Evolutionary conservation across 2,329 filamentous ascomycete species (phyloP).

Genomic region (Lasiodiplodia hormozganensis): DNA sequence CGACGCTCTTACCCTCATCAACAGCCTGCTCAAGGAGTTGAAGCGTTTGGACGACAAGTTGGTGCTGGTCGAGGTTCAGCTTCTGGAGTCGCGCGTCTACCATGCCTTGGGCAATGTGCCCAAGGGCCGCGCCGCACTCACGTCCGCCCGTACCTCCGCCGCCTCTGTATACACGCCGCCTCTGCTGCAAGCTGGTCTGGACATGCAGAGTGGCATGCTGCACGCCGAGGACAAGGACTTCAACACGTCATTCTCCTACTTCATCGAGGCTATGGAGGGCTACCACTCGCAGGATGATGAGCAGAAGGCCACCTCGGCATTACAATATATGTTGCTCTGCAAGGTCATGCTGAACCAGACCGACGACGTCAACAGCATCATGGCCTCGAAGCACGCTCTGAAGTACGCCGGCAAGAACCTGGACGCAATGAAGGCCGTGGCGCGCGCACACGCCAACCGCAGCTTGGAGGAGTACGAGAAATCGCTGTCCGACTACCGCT

Average conservation of each 20-base stretch:
- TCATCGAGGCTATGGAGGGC: slow-evolving; percentile 97
- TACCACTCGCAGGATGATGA: slow-evolving; percentile 93
- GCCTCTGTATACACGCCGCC: slow-evolving; percentile 98
- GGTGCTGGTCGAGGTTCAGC: slow-evolving; percentile 95
- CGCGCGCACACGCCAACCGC: slow-evolving; percentile 91
- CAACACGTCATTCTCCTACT: slow-evolving; percentile 98
- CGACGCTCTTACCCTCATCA: slow-evolving; percentile 95
- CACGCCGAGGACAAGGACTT: slow-evolving; percentile 99
- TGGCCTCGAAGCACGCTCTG: slow-evolving; percentile 94
- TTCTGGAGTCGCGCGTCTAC: slow-evolving; percentile 96
- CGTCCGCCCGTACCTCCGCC: slow-evolving; percentile 90
- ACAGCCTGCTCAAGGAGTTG: slow-evolving; percentile 91
- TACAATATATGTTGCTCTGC: slow-evolving; percentile 99
- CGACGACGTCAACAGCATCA: slow-evolving; percentile 93
- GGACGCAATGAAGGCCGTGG: slow-evolving; percentile 99
- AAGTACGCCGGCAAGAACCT: slow-evolving; percentile 96
- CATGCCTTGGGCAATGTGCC: slow-evolving; percentile 96
- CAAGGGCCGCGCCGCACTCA: slow-evolving; percentile 93
- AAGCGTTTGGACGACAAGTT: slow-evolving; percentile 99
- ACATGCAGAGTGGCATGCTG: slow-evolving; percentile 99
- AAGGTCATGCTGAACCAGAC: slow-evolving; percentile 99
- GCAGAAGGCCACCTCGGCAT: slow-evolving; percentile 87
- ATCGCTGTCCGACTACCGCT: slow-evolving; percentile 86
- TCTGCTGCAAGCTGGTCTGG: slow-evolving; percentile 90
- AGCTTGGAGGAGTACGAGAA: slow-evolving; percentile 97